These are phyloP conservation scores for Biscogniauxia mediterranea DNA, from an alignment of 2,329 filamentous ascomycete genomes.

Conservation along the genomic window DNA sequence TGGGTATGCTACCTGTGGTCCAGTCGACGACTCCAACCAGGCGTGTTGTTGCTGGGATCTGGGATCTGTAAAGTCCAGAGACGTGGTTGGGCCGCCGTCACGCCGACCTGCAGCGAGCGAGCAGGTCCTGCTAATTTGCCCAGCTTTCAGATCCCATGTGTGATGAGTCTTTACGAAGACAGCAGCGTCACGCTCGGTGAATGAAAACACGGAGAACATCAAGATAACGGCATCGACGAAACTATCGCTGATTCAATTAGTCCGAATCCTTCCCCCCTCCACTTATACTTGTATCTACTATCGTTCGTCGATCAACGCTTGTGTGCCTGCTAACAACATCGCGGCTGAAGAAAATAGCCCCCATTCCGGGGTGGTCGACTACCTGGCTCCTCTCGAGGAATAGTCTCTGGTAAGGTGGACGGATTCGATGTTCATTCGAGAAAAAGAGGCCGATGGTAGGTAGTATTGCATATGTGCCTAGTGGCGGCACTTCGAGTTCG, in stretches of 20 bases:
- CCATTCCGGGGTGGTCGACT: neutral
- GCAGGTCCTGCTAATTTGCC: neutral
- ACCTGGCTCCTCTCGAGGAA: neutral
- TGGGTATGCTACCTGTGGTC: neutral
- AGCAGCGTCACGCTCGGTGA: neutral
- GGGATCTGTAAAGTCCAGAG: neutral
- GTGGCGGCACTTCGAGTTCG: neutral
- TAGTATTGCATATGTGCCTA: neutral
- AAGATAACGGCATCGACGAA: too few relatives aligned
- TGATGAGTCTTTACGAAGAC: neutral
- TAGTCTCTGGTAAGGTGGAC: neutral
- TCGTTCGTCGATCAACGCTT: too few relatives aligned
- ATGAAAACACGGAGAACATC: neutral
- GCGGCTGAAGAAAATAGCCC: neutral
- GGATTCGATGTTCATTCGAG: neutral
- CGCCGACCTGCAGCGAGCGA: neutral
- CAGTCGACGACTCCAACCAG: neutral
- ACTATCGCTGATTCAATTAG: too few relatives aligned
- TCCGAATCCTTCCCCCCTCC: too few relatives aligned
- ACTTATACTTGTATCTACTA: too few relatives aligned
- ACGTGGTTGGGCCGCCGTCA: neutral
- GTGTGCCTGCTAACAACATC: too few relatives aligned
- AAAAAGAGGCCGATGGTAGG: neutral
- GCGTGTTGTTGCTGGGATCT: neutral
- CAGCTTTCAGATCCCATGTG: neutral